Evolutionary conservation across 306 rosid genomes (phyloP), one percentile per base, ranked within the genome.

Genomic region (Dalbergia cultrata): DNA sequence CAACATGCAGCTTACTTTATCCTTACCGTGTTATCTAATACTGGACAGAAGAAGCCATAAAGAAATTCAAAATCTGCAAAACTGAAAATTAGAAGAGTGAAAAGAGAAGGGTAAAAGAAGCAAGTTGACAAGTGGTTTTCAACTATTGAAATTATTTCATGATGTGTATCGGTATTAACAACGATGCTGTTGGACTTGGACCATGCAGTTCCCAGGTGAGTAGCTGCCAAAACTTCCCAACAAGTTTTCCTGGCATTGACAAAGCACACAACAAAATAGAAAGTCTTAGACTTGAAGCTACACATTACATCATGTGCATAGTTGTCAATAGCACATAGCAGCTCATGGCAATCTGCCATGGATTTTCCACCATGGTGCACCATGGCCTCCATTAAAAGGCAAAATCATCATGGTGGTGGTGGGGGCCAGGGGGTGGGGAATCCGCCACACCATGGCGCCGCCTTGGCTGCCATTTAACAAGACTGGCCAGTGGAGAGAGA

Each of bases 171-270:
- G 41, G 49, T 41, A 41, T 76, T 52, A 54, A 41, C 68, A 11
- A n/a, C 58, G 45, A 75, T 75, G 7, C n/a, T 11, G 50, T 80
- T 63, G 67, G 61, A 68, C 50, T 80, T 63, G 67, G 61, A 68
- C 61, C 39, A 50, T 41, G 58, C 63, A 41, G 58, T 80, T 39
- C 19, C 74, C 12, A 43, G 2, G 49, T 21, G n/a, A 35, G 1
- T 37, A 61, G 5, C 53, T 47, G 22, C 18, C 65, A 81, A 74
- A 67, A 58, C 54, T 10, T 81, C 68, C 67, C 57, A 33, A 44
- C 64, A 12, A 69, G 37, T 43, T 74, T 75, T 80, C 82, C 82
- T 80, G 74, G 67, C 65, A 84, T 70, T 34, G 50, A 18, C 70
- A 70, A 75, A 74, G 56, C 19, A 37, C 77, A 62, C 22, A 80